These are phyloP conservation scores for Backusella australiensis DNA, from an alignment of 192 early-diverging fungal genomes.

Conservation along the genomic window DNA sequence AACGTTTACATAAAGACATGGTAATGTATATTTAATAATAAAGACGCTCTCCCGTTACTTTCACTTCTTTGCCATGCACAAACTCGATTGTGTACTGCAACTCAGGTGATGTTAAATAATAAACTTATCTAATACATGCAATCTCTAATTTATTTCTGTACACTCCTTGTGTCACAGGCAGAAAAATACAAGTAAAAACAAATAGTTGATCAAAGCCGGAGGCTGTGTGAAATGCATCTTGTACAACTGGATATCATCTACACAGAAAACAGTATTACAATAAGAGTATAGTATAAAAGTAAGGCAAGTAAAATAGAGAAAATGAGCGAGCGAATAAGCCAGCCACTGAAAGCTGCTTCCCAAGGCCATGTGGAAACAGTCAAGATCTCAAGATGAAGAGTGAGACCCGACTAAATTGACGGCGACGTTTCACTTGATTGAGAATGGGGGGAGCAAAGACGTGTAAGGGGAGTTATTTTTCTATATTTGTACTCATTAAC, in stretches of 20 bases:
- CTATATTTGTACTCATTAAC: constrained; percentile 8
- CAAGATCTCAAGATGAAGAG: background rate
- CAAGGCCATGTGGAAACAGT: background rate
- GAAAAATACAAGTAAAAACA: background rate
- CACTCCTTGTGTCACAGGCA: background rate
- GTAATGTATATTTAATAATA: background rate
- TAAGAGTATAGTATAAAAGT: too few species aligned
- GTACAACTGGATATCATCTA: background rate
- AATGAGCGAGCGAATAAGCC: background rate
- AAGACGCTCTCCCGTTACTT: background rate
- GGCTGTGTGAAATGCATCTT: constrained; percentile 1
- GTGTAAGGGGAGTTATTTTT: background rate
- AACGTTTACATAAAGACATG: background rate
- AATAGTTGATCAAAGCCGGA: background rate
- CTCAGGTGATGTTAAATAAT: constrained; percentile 1
- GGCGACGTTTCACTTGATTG: constrained; percentile 2
- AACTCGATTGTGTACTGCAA: background rate
- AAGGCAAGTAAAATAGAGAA: background rate
- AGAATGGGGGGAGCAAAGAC: background rate
- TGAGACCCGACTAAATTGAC: constrained; percentile 2
- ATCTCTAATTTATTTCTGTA: background rate
- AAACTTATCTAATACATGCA: background rate
- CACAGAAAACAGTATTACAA: too few species aligned
- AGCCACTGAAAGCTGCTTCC: background rate
- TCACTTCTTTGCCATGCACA: background rate